Evolutionary conservation across 257 asterid genomes (phyloP), one percentile per base, ranked within the genome.

Genomic region (Orobanche coerulescens): DNA sequence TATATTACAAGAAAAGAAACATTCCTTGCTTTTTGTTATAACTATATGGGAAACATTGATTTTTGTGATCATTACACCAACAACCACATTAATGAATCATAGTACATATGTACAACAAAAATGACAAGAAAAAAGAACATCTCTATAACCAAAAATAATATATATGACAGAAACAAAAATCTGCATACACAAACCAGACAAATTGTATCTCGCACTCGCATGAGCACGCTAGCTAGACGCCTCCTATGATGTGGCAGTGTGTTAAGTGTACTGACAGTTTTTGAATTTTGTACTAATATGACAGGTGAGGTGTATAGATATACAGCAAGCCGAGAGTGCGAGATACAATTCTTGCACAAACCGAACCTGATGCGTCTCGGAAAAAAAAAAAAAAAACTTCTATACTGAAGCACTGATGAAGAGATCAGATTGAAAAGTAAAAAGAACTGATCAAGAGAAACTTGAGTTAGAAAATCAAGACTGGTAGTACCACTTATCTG

Each of bases 391-490:
- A 30, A 30, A 30, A 30, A 30, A 4, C 19, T 59, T 36, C 36
- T 53, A 33, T 69, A 62, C 69, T 53, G 47, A 36, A 37, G 11
- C 58, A n/a, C 48, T 50, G 8, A 2, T 14, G 28, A 18, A 47
- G 26, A 43, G 28, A 52, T 16, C 33, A 52, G 2, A 62, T 20
- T 15, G 34, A 16, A 44, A n/a, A n/a, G n/a, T n/a, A n/a, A 16
- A 22, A 44, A 44, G 16, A 18, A 13, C 24, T 14, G 24, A 26
- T 43, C 40, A 23, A 9, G 22, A 59, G 40, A n/a, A n/a, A n/a
- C 75, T 76, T 73, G 76, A 76, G 66, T 52, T 69, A 75, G 78
- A 72, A 64, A 78, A 80, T 71, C 73, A 77, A 84, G 79, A 60
- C 6, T 64, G 8, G 31, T 49, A 19, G 37, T 39, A 4, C n/a